Percentiles rank a stretch among this genome's conserved stretches.
These are phyloP conservation scores for Cytospora paraplurivora DNA, from an alignment of 2,329 filamentous ascomycete genomes.

Conservation along the genomic window DNA sequence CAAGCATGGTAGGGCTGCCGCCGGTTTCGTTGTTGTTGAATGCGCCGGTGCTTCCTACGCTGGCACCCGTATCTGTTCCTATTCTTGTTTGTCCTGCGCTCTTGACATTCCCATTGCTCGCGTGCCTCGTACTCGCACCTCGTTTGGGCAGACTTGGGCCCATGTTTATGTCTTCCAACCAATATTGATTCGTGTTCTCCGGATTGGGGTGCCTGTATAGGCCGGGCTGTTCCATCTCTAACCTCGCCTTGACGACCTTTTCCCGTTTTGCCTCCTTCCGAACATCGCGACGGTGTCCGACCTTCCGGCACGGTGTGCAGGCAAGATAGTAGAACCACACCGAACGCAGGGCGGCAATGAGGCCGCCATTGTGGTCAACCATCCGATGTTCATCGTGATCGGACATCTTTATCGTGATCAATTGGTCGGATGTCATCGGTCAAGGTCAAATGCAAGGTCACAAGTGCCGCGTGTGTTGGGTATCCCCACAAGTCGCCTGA, in stretches of 20 bases:
- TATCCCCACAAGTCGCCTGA: constrained; percentile 6
- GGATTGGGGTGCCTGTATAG: constrained; percentile 78
- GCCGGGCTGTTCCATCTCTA: constrained; percentile 70
- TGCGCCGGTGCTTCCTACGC: constrained; percentile 36
- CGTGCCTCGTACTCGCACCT: constrained; percentile 54
- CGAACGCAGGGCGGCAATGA: constrained; percentile 68
- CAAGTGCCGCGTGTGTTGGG: constrained; percentile 14
- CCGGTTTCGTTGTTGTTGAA: constrained; percentile 40
- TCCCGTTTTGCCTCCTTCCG: constrained; percentile 71
- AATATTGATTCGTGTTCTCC: constrained; percentile 85
- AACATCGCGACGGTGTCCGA: constrained; percentile 68
- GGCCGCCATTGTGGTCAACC: constrained; percentile 27
- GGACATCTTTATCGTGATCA: constrained; percentile 22
- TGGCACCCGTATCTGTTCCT: constrained; percentile 39
- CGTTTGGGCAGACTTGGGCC: constrained; percentile 74
- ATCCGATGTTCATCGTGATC: constrained; percentile 22
- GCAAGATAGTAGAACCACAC: constrained; percentile 77
- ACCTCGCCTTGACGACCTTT: constrained; percentile 63
- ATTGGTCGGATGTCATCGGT: constrained; percentile 3
- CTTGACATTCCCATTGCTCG: constrained; percentile 61
- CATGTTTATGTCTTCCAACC: constrained; percentile 82
- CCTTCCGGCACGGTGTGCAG: constrained; percentile 76
- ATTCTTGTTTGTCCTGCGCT: constrained; percentile 51
- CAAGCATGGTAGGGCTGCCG: constrained; percentile 48
- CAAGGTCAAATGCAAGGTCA: constrained; percentile 1